Evolutionary conservation across 1,139 yeast species (phyloP).

Genomic region (Kurtzmaniella quercitrusa): DNA sequence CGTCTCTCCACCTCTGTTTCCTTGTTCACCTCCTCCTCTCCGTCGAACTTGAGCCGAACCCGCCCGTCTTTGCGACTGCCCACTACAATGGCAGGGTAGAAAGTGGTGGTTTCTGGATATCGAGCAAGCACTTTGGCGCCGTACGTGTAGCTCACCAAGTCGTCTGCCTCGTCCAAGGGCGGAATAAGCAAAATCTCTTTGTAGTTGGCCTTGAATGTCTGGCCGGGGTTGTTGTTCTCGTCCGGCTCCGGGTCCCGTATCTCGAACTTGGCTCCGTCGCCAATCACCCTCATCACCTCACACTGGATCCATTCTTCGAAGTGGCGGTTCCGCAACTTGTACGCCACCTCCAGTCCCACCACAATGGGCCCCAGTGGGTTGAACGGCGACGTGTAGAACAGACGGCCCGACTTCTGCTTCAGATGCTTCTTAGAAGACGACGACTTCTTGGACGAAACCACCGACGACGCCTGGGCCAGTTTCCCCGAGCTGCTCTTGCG

Average conservation of each 20-base stretch:
- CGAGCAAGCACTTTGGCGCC: constrained; percentile 86
- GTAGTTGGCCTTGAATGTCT: constrained; percentile 75
- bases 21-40: constrained; percentile 94
- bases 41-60: constrained; percentile 84
- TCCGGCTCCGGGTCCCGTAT: constrained; percentile 98
- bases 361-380: constrained; percentile 59
- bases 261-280: constrained; percentile 77
- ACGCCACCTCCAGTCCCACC: constrained; percentile 86
- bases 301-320: constrained; percentile 96
- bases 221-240: constrained; percentile 87
- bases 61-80: constrained; percentile 72
- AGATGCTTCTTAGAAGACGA: constrained; percentile 16
- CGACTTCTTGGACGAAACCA: not conserved
- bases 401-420: constrained; percentile 34
- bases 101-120: constrained; percentile 97
- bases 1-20: constrained; percentile 91
- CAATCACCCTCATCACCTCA: constrained; percentile 71
- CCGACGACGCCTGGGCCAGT: not conserved
- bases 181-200: constrained; percentile 80
- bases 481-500: not conserved
- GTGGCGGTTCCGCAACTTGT: constrained; percentile 63
- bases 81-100: constrained; percentile 89
- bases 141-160: constrained; percentile 57
- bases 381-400: constrained; percentile 39
- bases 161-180: constrained; percentile 30